phyloP scores from a whole-genome alignment of 2,329 filamentous ascomycete genomes.

The Chaetomiaceae sp. region DNA sequence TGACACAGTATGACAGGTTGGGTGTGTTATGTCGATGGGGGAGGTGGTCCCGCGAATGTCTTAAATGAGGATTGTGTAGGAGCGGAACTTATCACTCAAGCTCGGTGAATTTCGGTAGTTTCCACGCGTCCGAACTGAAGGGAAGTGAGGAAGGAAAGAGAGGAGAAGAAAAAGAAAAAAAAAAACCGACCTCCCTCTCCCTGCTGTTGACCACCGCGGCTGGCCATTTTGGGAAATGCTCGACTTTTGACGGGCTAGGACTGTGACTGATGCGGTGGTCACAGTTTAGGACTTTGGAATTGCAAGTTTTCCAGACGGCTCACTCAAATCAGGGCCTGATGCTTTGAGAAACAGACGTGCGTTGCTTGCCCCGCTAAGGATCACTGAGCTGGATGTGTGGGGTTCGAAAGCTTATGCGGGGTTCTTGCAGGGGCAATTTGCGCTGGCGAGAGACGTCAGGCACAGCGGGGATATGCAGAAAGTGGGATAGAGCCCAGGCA shows the following conservation, averaged over 20 bases:
- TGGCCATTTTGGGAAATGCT: slow-evolving; percentile 12
- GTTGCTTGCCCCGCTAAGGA: slow-evolving; percentile 10
- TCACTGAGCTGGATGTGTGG: neutral
- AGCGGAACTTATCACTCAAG: too few relatives aligned
- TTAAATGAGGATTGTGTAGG: too few relatives aligned
- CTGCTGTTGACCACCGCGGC: slow-evolving; percentile 15
- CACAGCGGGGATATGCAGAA: slow-evolving; percentile 7
- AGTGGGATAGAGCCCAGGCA: neutral
- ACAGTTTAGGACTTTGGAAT: neutral
- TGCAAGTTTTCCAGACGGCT: neutral
- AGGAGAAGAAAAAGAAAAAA: too few relatives aligned
- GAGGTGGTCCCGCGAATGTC: too few relatives aligned
- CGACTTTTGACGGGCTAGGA: neutral
- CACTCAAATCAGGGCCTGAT: neutral
- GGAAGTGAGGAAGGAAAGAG: too few relatives aligned
- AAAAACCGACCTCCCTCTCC: slow-evolving; percentile 17
- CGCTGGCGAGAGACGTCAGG: neutral
- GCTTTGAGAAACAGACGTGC: neutral
- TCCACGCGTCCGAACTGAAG: neutral
- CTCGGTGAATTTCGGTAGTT: neutral
- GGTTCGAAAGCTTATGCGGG: neutral
- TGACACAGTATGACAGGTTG: too few relatives aligned
- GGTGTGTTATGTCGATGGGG: too few relatives aligned
- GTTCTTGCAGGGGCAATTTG: neutral
- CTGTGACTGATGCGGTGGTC: neutral